Evolutionary conservation across 805 yeast species (phyloP).

Genomic region (Naumovozyma castellii): DNA sequence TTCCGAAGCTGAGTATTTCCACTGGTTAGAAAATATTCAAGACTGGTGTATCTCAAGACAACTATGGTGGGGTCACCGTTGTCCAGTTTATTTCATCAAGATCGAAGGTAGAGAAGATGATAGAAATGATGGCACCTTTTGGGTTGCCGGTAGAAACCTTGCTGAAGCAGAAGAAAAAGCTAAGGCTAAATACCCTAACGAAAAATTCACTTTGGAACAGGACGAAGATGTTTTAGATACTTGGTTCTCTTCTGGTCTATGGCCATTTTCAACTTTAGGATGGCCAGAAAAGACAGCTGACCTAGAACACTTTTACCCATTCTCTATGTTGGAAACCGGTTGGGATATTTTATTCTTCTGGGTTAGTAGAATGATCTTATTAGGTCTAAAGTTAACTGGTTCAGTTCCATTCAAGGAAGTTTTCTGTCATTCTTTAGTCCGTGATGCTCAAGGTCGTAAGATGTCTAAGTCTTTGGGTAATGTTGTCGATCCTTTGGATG

Average conservation of each 20-base stretch:
- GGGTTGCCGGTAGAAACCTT: constrained; percentile 82
- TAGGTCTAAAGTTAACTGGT: constrained; percentile 86
- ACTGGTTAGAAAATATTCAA: constrained; percentile 91
- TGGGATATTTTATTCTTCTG: constrained; percentile 99
- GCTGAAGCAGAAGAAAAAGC: constrained; percentile 88
- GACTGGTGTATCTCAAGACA: constrained; percentile 99
- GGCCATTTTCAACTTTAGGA: constrained; percentile 95
- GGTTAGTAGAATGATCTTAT: constrained; percentile 93
- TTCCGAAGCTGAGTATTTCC: constrained; percentile 87
- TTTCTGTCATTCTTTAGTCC: constrained; percentile 94
- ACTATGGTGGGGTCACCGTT: constrained; percentile 95
- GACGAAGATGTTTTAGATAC: constrained; percentile 98
- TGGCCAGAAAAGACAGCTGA: constrained; percentile 84
- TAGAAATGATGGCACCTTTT: constrained; percentile 54
- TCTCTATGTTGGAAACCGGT: constrained; percentile 94
- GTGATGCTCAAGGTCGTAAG: constrained; percentile 98
- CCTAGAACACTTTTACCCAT: constrained; percentile 71
- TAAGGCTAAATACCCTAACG: constrained; percentile 54
- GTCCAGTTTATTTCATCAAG: constrained; percentile 85
- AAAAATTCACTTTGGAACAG: constrained; percentile 70
- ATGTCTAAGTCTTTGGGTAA: constrained; percentile 98
- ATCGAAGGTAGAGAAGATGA: constrained; percentile 65
- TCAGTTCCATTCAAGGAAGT: constrained; percentile 90
- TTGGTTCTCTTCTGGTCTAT: constrained; percentile 96
- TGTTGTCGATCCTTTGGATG: constrained; percentile 93